Evolutionary conservation across 1,284 basidiomycete genomes (phyloP).

Genomic region (Xerocomus subilludens): DNA sequence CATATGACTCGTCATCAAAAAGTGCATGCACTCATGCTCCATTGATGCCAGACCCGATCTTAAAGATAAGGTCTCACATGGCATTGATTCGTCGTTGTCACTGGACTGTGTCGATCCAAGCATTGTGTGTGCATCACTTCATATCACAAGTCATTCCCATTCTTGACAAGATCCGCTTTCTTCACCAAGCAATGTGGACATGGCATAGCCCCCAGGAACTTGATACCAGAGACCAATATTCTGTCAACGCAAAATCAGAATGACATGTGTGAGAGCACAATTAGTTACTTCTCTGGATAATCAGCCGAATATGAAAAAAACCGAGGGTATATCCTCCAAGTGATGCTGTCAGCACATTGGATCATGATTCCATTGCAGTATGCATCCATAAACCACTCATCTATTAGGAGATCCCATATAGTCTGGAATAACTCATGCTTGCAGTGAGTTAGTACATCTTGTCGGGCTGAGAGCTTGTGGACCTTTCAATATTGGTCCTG

Average conservation of each 20-base stretch:
- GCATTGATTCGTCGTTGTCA: not conserved
- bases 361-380: conserved; percentile 1
- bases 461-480: no score
- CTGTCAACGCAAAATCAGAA: not conserved
- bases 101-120: not conserved
- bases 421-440: conserved; percentile 10
- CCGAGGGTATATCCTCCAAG: not conserved
- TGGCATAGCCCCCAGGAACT: conserved; percentile 3
- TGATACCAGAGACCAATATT: conserved; percentile 9
- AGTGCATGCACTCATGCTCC: not conserved
- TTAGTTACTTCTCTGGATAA: not conserved
- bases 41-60: not conserved
- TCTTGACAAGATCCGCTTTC: not conserved
- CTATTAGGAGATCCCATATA: conserved; percentile 11
- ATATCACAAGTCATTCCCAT: not conserved
- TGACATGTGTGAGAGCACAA: not conserved
- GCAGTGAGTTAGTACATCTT: not conserved
- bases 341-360: not conserved
- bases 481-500: no score
- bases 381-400: conserved; percentile 7
- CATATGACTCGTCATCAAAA: conserved; percentile 2
- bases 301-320: conserved; percentile 11
- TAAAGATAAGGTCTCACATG: not conserved
- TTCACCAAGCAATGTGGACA: conserved; percentile 17
- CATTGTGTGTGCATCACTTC: not conserved